Percentiles rank a stretch among this genome's conserved stretches.
phyloP scores from a whole-genome alignment of 2,329 filamentous ascomycete species.

The Cladosporium sp. region DNA sequence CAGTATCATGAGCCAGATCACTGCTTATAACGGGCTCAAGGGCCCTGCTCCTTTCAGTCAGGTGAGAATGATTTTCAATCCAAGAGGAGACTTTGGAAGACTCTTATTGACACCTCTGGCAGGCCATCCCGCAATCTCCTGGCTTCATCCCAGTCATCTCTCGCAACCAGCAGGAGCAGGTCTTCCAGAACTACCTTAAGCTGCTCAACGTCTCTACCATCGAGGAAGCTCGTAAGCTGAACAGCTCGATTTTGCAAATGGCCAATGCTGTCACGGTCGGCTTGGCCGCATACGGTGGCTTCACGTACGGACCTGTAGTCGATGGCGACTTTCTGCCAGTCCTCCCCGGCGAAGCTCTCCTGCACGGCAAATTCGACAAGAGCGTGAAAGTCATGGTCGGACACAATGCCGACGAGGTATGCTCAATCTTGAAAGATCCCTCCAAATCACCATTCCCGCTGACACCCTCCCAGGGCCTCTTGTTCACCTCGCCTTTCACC shows the following conservation, averaged over 20 bases:
- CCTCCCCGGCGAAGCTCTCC: conserved; percentile 41
- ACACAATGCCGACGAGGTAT: conserved; percentile 39
- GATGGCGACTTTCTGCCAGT: conserved; percentile 47
- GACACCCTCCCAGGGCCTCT: conserved; percentile 26
- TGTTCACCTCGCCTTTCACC: conserved; percentile 38
- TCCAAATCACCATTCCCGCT: not conserved
- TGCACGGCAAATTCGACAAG: conserved; percentile 40
- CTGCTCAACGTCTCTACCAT: conserved; percentile 40
- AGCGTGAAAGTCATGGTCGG: conserved; percentile 40
- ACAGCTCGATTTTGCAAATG: conserved; percentile 34
- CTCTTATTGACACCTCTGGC: conserved; percentile 9
- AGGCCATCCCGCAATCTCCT: conserved; percentile 43
- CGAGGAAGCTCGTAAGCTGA: conserved; percentile 38
- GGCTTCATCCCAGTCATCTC: conserved; percentile 36
- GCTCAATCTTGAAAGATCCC: not conserved
- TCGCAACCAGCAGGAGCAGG: conserved; percentile 33
- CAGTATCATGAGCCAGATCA: conserved; percentile 52
- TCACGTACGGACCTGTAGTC: conserved; percentile 41
- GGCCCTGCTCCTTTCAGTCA: conserved; percentile 39
- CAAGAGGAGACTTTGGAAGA: too few relatives aligned
- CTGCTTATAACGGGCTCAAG: conserved; percentile 38
- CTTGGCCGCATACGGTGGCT: conserved; percentile 37
- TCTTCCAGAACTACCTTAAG: conserved; percentile 35
- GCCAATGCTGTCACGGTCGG: conserved; percentile 41
- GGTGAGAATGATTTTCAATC: not conserved